Evolutionary conservation across 2,329 filamentous ascomycete species (phyloP), one percentile per base, ranked within the genome.

Genomic region (Cucurbitaria berberidis): DNA sequence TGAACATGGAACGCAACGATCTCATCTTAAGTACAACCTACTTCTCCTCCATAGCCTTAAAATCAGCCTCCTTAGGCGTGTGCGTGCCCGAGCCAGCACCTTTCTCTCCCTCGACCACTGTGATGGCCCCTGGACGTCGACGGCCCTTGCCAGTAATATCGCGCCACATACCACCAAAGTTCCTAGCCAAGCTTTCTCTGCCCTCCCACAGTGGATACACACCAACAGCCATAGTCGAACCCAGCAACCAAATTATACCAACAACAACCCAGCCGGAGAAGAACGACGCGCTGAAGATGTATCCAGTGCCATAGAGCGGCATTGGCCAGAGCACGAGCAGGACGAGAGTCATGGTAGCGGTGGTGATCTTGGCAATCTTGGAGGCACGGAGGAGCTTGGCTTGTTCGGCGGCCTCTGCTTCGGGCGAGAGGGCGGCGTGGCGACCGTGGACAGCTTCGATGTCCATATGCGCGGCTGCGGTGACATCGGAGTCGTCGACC

Each of bases 321-420:
- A 96, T 93, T 0, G 92, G 92, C 91, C 92, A 96, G 15, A 96
- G 82, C 1, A 96, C 81, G 0, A 96, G 78, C 45, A 96, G 80
- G 0, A 86, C 80, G 0, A 96, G 57, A 0, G 90, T 90, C 77
- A 91, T 79, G 53, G 81, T 72, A 1, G 85, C 78, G 1, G 87
- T 89, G 36, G 85, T 73, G 15, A 74, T 76, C 41, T 84, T 80
- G 0, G 85, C 83, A 60, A 85, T 83, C 56, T 77, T 79, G 26
- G 78, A 76, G 7, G 78, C 76, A 11, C 74, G 75, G 32, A 73
- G 60, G 1, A 82, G 73, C 34, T 78, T 74, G 21, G 67, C 68
- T 62, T 78, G 73, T 52, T 81, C 79, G 6, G 59, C 66, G 24
- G 68, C 62, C 48, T 70, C 67, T 19, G 59, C 63, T 22, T 78